Conservation (phyloP, 805 yeast species). For the Ogataea methylovora region DNA sequence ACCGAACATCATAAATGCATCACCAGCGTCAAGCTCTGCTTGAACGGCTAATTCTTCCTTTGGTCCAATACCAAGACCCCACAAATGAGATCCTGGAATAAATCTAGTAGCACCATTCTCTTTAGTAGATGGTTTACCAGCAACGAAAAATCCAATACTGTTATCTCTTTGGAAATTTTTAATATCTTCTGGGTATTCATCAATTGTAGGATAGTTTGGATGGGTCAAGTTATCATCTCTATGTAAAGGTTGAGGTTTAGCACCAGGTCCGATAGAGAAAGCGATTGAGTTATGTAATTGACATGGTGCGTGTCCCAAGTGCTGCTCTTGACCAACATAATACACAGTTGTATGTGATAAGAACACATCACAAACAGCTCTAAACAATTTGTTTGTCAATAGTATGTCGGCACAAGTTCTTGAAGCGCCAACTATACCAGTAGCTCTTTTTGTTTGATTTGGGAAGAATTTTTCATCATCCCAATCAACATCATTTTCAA, state of each 20-base stretch:
- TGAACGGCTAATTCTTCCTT: constrained; percentile 13
- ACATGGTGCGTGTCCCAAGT: constrained; percentile 7
- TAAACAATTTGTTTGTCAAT: constrained; percentile 7
- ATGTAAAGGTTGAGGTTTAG: constrained; percentile 12
- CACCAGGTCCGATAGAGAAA: constrained; percentile 16
- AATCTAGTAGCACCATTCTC: constrained; percentile 25
- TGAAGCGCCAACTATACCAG: constrained; percentile 13
- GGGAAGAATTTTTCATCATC: constrained; percentile 20
- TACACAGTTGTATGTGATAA: constrained; percentile 9
- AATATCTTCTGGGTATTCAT: constrained; percentile 7
- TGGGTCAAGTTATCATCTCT: constrained; percentile 17
- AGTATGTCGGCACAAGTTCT: constrained; percentile 8
- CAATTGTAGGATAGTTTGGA: constrained; percentile 12
- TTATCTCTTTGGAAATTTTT: constrained; percentile 12
- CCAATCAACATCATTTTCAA: constrained; percentile 15
- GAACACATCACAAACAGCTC: constrained; percentile 5
- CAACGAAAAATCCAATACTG: constrained; percentile 18
- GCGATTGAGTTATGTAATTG: constrained; percentile 10
- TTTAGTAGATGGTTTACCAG: constrained; percentile 16
- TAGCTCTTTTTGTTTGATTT: constrained; percentile 13
- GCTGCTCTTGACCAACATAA: too few species aligned
- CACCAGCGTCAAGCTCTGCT: constrained; percentile 21
- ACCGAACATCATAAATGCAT: constrained; percentile 18
- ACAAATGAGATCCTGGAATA: constrained; percentile 25
- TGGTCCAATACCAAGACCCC: constrained; percentile 21